Evolutionary conservation across 495 filamentous ascomycete species (phyloP), one percentile per base, ranked within the genome.

Genomic region (Aspergillus homomorphus): DNA sequence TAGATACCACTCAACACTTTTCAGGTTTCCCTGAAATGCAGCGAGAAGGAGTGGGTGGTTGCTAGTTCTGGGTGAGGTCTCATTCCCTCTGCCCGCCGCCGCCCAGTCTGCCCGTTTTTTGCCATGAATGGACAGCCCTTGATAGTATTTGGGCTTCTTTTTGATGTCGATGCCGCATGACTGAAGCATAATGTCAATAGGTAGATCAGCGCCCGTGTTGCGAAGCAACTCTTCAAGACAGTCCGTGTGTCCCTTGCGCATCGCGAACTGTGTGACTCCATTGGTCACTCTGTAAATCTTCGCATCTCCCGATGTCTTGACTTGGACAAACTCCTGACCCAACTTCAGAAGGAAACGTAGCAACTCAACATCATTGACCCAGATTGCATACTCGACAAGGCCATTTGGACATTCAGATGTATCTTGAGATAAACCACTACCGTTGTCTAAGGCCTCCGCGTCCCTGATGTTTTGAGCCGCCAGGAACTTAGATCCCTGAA

Each of bases 51-150:
- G 69, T 1, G 87, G 88, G 18, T 85, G 79, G 33, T 62, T 49
- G 43, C 60, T 66, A 33, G 68, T 1, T 65, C 59, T 55, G 51
- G 5, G 57, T 61, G 2, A 62, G 28, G 60, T 62, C 18, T 59
- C 28, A 51, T 45, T 54, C 44, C 74, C 75, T 6, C 81, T 73
- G 16, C 80, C 80, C n/a, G 79, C 79, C 18, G 69, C 70, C 0
- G 86, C 86, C 87, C 87, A 81, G 54, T 80, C 82, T 18, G 77
- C 73, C 51, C 85, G 80, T 77, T 90, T 91, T 67, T 83, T 83
- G 1, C 89, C 88, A 61, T 86, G 84, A 10, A 92, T 83, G 9
- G 79, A 87, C 48, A 91, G 66, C 0, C 89, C 88, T 61, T 86
- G 87, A 61, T 92, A 91, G 65, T 83, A 89, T 15, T 74, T 76